A percentile compares a stretch with the other conserved stretches of the same genome.
phyloP scores from a whole-genome alignment of 208 protist genomes.

The Angomonas deanei region DNA sequence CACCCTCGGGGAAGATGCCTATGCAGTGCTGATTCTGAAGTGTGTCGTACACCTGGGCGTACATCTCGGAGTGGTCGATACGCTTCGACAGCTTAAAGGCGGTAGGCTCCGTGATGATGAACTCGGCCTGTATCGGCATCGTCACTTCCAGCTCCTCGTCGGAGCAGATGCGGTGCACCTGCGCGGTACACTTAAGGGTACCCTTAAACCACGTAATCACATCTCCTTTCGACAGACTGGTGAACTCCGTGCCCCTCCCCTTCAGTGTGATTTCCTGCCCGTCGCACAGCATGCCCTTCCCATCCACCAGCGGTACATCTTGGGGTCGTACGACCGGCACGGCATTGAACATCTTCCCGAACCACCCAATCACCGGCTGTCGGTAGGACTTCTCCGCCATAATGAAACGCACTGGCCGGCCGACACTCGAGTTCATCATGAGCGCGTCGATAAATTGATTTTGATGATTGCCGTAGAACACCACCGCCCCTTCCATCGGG shows the following conservation, averaged over 20 bases:
- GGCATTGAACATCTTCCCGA: constrained; percentile 81
- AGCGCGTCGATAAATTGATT: constrained; percentile 92
- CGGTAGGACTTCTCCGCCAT: constrained; percentile 91
- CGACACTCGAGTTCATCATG: constrained; percentile 84
- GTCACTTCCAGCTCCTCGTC: constrained; percentile 77
- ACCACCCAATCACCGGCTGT: constrained; percentile 66
- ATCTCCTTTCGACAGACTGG: constrained; percentile 50
- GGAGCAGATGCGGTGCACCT: constrained; percentile 54
- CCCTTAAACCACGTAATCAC: constrained; percentile 57
- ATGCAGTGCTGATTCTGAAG: constrained; percentile 81
- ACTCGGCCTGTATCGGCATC: constrained; percentile 54
- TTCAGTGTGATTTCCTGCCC: constrained; percentile 43
- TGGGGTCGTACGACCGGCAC: constrained; percentile 92
- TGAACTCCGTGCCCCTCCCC: constrained; percentile 75
- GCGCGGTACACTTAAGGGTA: constrained; percentile 43
- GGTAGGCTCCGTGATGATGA: constrained; percentile 31
- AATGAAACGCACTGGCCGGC: constrained; percentile 82
- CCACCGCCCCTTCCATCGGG: constrained; percentile 76
- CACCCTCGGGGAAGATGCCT: constrained; percentile 95
- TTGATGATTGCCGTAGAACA: constrained; percentile 93
- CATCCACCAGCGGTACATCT: constrained; percentile 71
- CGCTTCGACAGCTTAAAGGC: constrained; percentile 73
- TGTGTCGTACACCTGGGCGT: constrained; percentile 85
- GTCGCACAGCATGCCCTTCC: constrained; percentile 38
- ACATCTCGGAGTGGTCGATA: constrained; percentile 91